Conservation (phyloP, 2,329 filamentous ascomycete genomes). For the Calonectria crousiana region DNA sequence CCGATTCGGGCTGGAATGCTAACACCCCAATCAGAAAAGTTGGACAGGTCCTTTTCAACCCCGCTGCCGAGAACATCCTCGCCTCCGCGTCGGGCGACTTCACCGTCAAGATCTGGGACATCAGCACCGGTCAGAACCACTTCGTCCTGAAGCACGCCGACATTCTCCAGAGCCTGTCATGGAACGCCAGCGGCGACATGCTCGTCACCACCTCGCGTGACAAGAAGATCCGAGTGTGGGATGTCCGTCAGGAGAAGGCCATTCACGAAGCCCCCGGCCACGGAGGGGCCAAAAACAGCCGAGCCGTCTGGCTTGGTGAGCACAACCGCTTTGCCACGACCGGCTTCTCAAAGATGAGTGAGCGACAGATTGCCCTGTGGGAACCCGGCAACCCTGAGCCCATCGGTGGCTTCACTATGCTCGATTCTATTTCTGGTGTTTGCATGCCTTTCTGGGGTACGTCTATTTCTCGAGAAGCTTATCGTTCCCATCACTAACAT, state of each 20-base stretch:
- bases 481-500: constrained; percentile 38
- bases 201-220: constrained; percentile 94
- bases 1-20: constrained; percentile 24
- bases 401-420: constrained; percentile 87
- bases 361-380: constrained; percentile 95
- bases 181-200: constrained; percentile 89
- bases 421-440: constrained; percentile 97
- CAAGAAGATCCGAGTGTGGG: constrained; percentile 98
- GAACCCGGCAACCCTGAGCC: constrained; percentile 89
- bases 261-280: constrained; percentile 89
- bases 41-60: constrained; percentile 98
- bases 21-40: constrained; percentile 78
- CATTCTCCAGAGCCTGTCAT: constrained; percentile 94
- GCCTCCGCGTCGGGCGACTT: constrained; percentile 96
- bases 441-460: constrained; percentile 99
- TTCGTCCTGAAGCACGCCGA: constrained; percentile 87
- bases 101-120: constrained; percentile 95
- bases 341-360: constrained; percentile 98
- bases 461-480: constrained; percentile 34
- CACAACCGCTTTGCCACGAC: constrained; percentile 96
- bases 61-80: constrained; percentile 93
- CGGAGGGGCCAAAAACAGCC: constrained; percentile 95
- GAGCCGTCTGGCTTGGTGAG: constrained; percentile 96
- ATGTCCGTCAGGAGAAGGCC: constrained; percentile 91
- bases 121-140: constrained; percentile 80